Base-by-base conservation (phyloP, 768 basidiomycete species). In the Rhodosporidiobolus sp. region DNA sequence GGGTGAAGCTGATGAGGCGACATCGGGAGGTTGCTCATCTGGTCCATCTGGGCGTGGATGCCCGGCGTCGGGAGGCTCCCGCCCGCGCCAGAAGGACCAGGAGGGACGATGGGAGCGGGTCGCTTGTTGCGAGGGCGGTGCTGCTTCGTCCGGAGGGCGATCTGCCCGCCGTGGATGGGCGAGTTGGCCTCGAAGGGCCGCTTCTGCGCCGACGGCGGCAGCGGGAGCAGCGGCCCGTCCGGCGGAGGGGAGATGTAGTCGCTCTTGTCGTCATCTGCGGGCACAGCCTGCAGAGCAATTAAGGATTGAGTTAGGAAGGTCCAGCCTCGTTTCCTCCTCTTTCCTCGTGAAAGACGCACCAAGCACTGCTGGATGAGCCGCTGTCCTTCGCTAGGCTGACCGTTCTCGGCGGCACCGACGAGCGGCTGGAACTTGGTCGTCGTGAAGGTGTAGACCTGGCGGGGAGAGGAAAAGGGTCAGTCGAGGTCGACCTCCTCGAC, bases 341-440 rank as follows among this genome's bases (percentile, higher is more conserved):
- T 43, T 28, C 7, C 34, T 26, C 28, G 35, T 9, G n/a, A 30
- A 16, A 52, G 24, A 59, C 74, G 54, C 28, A 76, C 75, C 60
- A 76, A 58, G 56, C 75, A 76, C 24, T 69, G 60, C 65, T 73
- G 72, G 77, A 98, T 98, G 79, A 97, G 89, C 76, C 96, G 94
- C 84, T 97, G 96, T 79, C 95, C 95, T 80, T 97, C 75, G 26
- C 69, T 70, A 12, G 72, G 71, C n/a, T 38, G 45, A 4, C 75
- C 75, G 32, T 50, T 58, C 20, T 58, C 92, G 38, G 92, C 89
- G 79, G 95, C 92, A 35, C 93, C 95, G 75, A 98, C 95, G 74
- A 98, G 88, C 17, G 94, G 93, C 79, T 97, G 94, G 19, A 98
- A 88, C 83, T 97, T 97, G 32, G 94, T 91, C 35, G 95, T 99